These are phyloP conservation scores for Yarrowia porcina DNA, from an alignment of 805 yeast genomes.

Conservation along the genomic window DNA sequence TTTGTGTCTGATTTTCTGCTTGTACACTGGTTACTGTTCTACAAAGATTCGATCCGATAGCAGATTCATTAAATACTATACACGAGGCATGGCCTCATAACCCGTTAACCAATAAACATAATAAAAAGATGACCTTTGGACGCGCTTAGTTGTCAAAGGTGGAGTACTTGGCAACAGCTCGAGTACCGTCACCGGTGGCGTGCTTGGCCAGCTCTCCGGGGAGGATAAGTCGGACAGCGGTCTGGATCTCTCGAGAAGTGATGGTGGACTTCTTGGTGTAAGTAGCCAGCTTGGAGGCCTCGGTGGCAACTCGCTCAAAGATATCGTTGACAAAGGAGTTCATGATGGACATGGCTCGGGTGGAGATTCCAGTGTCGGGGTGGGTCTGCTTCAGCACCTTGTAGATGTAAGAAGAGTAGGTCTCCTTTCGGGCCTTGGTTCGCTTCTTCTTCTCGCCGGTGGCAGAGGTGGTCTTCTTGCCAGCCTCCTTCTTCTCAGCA, in stretches of 20 bases:
- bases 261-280: conserved; percentile 98
- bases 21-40: too few species aligned
- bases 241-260: conserved; percentile 97
- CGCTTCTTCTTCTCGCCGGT: conserved; percentile 83
- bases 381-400: conserved; percentile 98
- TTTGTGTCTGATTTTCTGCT: too few species aligned
- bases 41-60: conserved; percentile 14
- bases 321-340: conserved; percentile 98
- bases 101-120: conserved; percentile 26
- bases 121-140: conserved; percentile 4
- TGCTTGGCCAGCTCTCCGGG: conserved; percentile 99
- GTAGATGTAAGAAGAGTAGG: conserved; percentile 97
- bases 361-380: conserved; percentile 99
- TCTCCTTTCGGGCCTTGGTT: conserved; percentile 94
- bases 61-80: conserved; percentile 24
- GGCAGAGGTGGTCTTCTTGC: conserved; percentile 83
- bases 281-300: conserved; percentile 97
- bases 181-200: conserved; percentile 98
- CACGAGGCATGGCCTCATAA: conserved; percentile 22
- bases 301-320: conserved; percentile 96
- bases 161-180: conserved; percentile 96
- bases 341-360: conserved; percentile 97
- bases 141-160: conserved; percentile 42
- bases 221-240: conserved; percentile 95
- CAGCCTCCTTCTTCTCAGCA: conserved; percentile 89